Evolutionary conservation across 2,329 filamentous ascomycete species (phyloP).

Genomic region (Aspergillus bombycis): DNA sequence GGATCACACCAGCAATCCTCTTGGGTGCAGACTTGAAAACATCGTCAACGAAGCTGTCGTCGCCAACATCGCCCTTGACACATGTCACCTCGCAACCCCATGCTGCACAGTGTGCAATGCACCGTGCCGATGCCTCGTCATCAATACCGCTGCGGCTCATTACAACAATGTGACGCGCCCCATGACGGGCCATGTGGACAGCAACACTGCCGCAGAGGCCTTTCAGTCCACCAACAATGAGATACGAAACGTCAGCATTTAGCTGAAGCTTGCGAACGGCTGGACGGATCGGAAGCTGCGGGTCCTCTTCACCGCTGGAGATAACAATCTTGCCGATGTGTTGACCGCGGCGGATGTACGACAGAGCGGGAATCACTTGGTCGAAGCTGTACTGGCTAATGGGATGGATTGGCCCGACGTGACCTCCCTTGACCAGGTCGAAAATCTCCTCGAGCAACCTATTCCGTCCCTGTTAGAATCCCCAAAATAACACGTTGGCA

Average conservation of each 20-base stretch:
- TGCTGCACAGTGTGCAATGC: background rate
- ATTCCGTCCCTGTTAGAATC: too few species aligned
- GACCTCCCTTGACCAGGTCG: slow-evolving; percentile 10
- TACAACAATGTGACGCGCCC: slow-evolving; percentile 20
- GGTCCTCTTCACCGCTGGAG: too few species aligned
- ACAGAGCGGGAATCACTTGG: slow-evolving; percentile 20
- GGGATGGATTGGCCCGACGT: too few species aligned
- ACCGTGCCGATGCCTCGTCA: background rate
- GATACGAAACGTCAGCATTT: slow-evolving; percentile 11
- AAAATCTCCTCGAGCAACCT: background rate
- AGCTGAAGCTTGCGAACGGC: background rate
- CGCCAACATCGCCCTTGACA: background rate
- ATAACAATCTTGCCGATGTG: slow-evolving; percentile 48
- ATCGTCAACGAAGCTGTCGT: background rate
- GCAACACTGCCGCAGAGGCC: slow-evolving; percentile 20
- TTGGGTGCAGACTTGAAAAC: background rate
- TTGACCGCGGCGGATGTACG: slow-evolving; percentile 35
- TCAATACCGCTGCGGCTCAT: background rate
- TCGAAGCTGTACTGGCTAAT: too few species aligned
- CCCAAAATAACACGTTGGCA: too few species aligned
- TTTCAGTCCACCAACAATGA: slow-evolving; percentile 24
- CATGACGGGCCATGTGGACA: slow-evolving; percentile 13
- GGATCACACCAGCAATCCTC: slow-evolving; percentile 20
- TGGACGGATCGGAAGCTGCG: too few species aligned
- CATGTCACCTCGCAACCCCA: slow-evolving; percentile 4